Conservation (phyloP, 805 yeast species). For the Yueomyces sp. region DNA sequence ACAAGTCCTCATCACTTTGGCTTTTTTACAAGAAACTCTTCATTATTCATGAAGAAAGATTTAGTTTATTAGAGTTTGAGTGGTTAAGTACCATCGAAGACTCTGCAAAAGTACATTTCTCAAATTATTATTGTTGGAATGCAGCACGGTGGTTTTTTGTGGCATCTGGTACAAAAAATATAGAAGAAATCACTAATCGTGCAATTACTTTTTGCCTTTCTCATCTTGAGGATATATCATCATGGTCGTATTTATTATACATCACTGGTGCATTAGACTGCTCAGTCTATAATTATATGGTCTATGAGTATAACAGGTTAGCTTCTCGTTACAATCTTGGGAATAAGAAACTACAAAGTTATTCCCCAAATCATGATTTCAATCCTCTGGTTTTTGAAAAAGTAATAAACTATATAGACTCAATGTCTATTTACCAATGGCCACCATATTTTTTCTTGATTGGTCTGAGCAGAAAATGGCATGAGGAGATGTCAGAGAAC, state of each 20-base stretch:
- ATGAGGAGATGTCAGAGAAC: neutral
- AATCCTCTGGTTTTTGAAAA: conserved; percentile 1
- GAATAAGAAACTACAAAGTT: neutral
- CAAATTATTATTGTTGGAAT: conserved; percentile 30
- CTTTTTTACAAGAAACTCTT: conserved; percentile 20
- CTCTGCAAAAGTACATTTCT: conserved; percentile 23
- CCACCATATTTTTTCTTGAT: conserved; percentile 9
- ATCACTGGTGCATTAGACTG: conserved; percentile 7
- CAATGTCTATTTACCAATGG: conserved; percentile 9
- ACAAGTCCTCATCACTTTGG: conserved; percentile 30
- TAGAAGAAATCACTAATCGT: conserved; percentile 3
- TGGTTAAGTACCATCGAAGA: conserved; percentile 10
- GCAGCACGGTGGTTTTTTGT: conserved; percentile 23
- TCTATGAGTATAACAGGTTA: neutral
- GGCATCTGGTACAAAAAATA: conserved; percentile 5
- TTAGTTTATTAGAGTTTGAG: neutral
- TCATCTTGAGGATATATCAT: conserved; percentile 21
- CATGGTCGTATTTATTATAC: conserved; percentile 22
- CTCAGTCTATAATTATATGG: neutral
- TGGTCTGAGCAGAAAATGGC: neutral
- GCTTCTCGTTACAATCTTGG: too few relatives aligned
- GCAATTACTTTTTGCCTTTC: conserved; percentile 15
- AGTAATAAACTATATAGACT: conserved; percentile 7
- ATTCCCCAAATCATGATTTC: conserved; percentile 1
- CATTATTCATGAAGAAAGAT: conserved; percentile 2